Conservation (phyloP, 2,329 filamentous ascomycete genomes). For the Calonectria hawksworthii region DNA sequence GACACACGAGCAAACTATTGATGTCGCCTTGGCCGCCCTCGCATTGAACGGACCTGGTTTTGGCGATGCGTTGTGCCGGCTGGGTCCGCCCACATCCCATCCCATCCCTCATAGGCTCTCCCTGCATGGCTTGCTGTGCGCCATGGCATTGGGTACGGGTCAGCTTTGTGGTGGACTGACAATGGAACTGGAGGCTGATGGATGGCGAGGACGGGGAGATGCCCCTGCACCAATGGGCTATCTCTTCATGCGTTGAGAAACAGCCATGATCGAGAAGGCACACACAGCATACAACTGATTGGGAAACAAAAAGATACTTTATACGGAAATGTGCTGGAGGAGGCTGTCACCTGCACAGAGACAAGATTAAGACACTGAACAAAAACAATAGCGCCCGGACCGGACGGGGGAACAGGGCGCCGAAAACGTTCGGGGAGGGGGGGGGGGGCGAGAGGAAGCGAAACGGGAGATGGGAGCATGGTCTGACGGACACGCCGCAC, state of each 20-base stretch:
- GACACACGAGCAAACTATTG: slow-evolving; percentile 11
- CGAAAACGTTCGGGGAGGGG: slow-evolving; percentile 22
- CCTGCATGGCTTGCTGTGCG: slow-evolving; percentile 37
- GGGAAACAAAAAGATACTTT: background rate
- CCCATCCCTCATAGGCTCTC: slow-evolving; percentile 29
- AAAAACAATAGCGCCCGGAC: slow-evolving; percentile 6
- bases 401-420: slow-evolving; percentile 3
- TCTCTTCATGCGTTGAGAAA: background rate
- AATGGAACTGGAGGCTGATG: background rate
- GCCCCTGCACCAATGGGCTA: background rate
- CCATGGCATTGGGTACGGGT: slow-evolving; percentile 27
- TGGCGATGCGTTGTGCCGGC: slow-evolving; percentile 18
- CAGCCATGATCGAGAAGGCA: background rate
- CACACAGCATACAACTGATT: background rate
- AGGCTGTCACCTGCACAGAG: slow-evolving; percentile 3
- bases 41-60: slow-evolving; percentile 15
- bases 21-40: slow-evolving; percentile 10
- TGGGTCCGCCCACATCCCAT: slow-evolving; percentile 31
- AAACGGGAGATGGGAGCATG: slow-evolving; percentile 8
- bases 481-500: slow-evolving; percentile 16
- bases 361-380: slow-evolving; percentile 7
- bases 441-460: background rate
- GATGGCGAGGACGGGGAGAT: background rate
- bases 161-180: background rate
- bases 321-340: slow-evolving; percentile 1